phyloP scores from a whole-genome alignment of 768 basidiomycete species.

The Mycena maculata region DNA sequence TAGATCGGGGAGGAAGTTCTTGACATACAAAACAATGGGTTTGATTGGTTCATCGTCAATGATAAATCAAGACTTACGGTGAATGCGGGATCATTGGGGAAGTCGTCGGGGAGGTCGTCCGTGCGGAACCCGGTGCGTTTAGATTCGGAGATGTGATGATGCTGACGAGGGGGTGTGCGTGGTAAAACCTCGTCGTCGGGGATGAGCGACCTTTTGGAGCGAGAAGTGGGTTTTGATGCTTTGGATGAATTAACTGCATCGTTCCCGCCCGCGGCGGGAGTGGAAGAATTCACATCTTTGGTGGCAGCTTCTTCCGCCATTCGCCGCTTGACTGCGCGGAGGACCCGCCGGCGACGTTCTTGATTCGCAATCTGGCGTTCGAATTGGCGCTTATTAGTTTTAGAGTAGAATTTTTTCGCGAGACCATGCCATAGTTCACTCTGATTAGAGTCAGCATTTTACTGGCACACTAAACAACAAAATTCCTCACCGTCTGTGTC shows the following conservation, averaged over 20 bases:
- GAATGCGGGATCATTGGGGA: slow-evolving; percentile 2
- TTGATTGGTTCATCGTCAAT: too few species aligned
- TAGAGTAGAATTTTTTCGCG: slow-evolving; percentile 43
- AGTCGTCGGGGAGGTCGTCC: neutral
- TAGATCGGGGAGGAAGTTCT: slow-evolving; percentile 39
- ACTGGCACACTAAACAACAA: too few species aligned
- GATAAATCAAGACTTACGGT: too few species aligned
- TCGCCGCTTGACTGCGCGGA: neutral
- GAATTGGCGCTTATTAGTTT: slow-evolving; percentile 40
- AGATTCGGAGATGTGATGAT: slow-evolving; percentile 7
- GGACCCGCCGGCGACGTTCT: slow-evolving; percentile 1
- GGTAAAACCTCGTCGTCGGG: neutral
- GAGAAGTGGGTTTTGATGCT: neutral
- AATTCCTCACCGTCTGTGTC: too few species aligned
- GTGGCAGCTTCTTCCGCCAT: neutral
- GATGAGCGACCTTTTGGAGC: neutral
- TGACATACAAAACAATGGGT: too few species aligned
- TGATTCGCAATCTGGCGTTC: slow-evolving; percentile 35
- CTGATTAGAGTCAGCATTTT: slow-evolving; percentile 29
- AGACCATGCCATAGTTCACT: slow-evolving; percentile 45
- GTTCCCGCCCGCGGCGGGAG: too few species aligned
- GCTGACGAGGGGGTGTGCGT: neutral
- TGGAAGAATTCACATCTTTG: neutral
- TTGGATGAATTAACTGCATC: too few species aligned
- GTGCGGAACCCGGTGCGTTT: neutral